phyloP scores from a whole-genome alignment of 2,329 filamentous ascomycete genomes.

The Colletotrichum sp. region DNA sequence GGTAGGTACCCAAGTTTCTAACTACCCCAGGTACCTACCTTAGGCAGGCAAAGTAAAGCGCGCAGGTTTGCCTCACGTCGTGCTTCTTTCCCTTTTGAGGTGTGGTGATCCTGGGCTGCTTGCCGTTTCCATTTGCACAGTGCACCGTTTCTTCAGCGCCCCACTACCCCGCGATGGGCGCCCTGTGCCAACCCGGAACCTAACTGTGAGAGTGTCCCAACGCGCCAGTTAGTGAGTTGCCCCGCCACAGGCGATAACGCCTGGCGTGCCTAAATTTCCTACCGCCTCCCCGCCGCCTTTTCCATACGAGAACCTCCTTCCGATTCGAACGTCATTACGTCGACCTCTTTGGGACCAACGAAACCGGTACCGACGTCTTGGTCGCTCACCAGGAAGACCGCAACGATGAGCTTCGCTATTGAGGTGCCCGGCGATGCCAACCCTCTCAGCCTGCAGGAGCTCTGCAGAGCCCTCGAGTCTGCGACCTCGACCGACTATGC shows the following conservation, averaged over 20 bases:
- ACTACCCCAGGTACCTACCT: neutral
- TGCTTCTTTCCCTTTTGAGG: neutral
- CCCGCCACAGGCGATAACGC: slow-evolving; percentile 14
- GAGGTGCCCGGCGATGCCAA: slow-evolving; percentile 84
- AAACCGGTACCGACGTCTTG: slow-evolving; percentile 4
- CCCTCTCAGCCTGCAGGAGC: slow-evolving; percentile 67
- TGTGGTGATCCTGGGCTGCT: neutral
- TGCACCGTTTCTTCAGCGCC: slow-evolving; percentile 10
- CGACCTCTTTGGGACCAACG: neutral
- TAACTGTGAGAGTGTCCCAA: neutral
- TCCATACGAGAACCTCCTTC: neutral
- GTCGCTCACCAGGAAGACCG: slow-evolving; percentile 12
- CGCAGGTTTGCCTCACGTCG: neutral
- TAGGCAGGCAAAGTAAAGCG: neutral
- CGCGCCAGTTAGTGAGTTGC: neutral
- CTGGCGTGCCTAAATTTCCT: slow-evolving; percentile 11
- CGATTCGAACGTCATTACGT: neutral
- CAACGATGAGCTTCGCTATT: slow-evolving; percentile 70
- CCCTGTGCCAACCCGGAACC: neutral
- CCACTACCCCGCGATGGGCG: slow-evolving; percentile 19
- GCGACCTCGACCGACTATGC: slow-evolving; percentile 67
- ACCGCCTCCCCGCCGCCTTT: slow-evolving; percentile 4
- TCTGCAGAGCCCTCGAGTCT: slow-evolving; percentile 68
- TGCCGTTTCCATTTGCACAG: neutral
- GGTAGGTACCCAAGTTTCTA: neutral